Conservation (phyloP, 139 green algal genomes). For the Chlamydomonas sp. region DNA sequence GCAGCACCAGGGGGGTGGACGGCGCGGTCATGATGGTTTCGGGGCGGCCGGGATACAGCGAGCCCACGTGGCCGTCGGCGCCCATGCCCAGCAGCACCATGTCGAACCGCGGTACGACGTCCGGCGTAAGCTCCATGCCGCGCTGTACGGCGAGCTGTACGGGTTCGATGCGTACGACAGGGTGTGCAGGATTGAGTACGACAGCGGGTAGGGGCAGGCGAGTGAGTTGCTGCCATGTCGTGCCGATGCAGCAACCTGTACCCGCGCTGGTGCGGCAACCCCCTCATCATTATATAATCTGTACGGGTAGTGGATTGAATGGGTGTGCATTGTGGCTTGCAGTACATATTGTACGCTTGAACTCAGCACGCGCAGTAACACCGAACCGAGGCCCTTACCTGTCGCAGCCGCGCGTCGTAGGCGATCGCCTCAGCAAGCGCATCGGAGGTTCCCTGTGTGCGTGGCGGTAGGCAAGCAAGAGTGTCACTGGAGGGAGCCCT, state of each 20-base stretch:
- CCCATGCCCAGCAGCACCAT: constrained; percentile 61
- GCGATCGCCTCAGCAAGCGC: too few species aligned
- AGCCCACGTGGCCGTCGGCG: constrained; percentile 58
- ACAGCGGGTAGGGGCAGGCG: neutral
- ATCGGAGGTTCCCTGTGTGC: too few species aligned
- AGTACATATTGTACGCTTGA: too few species aligned
- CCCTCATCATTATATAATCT: too few species aligned
- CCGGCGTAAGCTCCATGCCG: constrained; percentile 18
- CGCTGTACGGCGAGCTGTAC: constrained; percentile 20
- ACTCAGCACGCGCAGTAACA: too few species aligned
- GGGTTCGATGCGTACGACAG: neutral
- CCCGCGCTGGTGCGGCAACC: too few species aligned
- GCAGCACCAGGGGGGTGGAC: constrained; percentile 36
- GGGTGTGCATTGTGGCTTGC: too few species aligned
- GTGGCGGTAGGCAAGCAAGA: too few species aligned
- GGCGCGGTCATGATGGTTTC: constrained; percentile 11
- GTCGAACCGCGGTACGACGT: constrained; percentile 49
- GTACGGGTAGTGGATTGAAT: too few species aligned
- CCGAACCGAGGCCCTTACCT: too few species aligned
- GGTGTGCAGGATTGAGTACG: neutral
- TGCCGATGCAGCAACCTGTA: neutral
- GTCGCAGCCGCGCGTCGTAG: too few species aligned
- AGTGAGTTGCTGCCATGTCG: neutral
- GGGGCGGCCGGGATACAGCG: constrained; percentile 47
- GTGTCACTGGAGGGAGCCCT: too few species aligned